Conservation (phyloP, 441 rosid genomes). For the Brassica hybrid region DNA sequence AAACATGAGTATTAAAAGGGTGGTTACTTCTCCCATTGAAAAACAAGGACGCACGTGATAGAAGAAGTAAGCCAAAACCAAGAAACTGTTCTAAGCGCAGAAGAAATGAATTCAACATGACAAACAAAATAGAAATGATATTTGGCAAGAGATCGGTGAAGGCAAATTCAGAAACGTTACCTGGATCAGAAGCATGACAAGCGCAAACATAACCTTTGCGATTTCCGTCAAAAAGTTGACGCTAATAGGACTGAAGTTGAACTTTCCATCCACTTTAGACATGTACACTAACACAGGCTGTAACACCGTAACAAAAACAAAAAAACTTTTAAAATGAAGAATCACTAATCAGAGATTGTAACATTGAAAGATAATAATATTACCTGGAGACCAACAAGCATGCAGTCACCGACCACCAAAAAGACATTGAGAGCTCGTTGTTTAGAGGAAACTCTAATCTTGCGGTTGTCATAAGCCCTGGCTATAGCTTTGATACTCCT, state of each 20-base stretch:
- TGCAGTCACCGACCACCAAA: conserved; percentile 87
- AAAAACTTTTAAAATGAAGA: not conserved
- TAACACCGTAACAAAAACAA: conserved; percentile 21
- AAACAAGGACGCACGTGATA: not conserved
- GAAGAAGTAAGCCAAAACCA: not conserved
- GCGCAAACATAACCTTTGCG: conserved; percentile 80
- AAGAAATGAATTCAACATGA: not conserved
- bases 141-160: conserved; percentile 1
- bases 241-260: conserved; percentile 85
- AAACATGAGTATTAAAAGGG: conserved; percentile 6
- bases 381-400: conserved; percentile 92
- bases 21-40: not conserved
- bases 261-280: conserved; percentile 92
- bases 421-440: conserved; percentile 68
- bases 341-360: not conserved
- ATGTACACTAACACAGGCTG: conserved; percentile 96
- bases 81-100: not conserved
- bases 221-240: conserved; percentile 89
- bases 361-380: not conserved
- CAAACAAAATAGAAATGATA: not conserved
- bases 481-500: conserved; percentile 63
- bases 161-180: conserved; percentile 45
- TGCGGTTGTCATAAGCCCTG: conserved; percentile 76
- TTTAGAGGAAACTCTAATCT: conserved; percentile 69
- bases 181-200: conserved; percentile 84